Percentiles rank a stretch among this genome's conserved stretches.
These are phyloP conservation scores for Acmispon strigosus DNA, from an alignment of 306 rosid species.

Conservation along the genomic window DNA sequence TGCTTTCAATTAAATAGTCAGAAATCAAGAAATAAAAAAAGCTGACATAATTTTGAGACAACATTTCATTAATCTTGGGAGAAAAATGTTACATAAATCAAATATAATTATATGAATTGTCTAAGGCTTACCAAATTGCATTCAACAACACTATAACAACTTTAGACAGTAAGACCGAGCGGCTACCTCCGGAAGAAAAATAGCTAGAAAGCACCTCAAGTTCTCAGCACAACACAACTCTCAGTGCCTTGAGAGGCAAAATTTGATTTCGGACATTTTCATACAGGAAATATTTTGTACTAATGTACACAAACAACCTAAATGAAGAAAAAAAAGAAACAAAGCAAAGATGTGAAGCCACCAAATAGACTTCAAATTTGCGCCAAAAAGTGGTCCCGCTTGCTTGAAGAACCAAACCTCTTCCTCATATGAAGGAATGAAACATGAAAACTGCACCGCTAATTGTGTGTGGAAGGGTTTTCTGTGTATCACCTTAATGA, in stretches of 20 bases:
- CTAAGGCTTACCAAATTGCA: conserved; percentile 29
- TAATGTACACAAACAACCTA: conserved; percentile 63
- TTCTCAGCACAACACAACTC: conserved; percentile 42
- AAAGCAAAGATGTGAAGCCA: conserved; percentile 31
- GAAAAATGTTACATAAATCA: conserved; percentile 41
- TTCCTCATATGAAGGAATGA: conserved; percentile 28
- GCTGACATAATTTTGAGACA: background rate
- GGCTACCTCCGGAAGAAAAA: conserved; percentile 22
- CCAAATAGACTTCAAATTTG: conserved; percentile 32
- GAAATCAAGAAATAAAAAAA: background rate
- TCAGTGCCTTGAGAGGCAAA: conserved; percentile 54
- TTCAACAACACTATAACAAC: conserved; percentile 23
- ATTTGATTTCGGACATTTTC: conserved; percentile 54
- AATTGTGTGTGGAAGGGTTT: conserved; percentile 2
- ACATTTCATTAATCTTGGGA: conserved; percentile 23
- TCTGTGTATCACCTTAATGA: conserved; percentile 31
- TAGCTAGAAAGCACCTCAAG: conserved; percentile 38
- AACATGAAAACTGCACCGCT: conserved; percentile 30
- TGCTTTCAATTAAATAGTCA: too few relatives aligned
- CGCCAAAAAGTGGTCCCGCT: conserved; percentile 34
- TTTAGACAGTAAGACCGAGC: too few relatives aligned
- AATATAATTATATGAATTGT: conserved; percentile 34
- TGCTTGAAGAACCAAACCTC: conserved; percentile 34
- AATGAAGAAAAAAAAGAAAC: background rate
- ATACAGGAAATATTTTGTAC: conserved; percentile 39